Percentiles rank a stretch among this genome's conserved stretches.
Evolutionary conservation across 768 basidiomycete species (phyloP).

Genomic region (Cyathus striatus): DNA sequence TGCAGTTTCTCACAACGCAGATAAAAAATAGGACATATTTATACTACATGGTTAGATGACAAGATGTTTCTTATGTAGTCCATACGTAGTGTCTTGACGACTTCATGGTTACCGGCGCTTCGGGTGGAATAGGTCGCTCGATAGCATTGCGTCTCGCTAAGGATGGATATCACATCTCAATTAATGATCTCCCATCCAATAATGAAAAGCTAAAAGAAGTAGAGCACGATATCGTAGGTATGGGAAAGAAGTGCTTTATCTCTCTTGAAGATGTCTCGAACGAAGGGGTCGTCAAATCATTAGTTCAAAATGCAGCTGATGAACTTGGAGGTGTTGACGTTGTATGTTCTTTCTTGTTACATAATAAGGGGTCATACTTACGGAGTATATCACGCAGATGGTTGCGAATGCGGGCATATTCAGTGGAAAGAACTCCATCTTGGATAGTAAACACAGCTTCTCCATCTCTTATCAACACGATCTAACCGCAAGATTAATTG

Average conservation of each 20-base stretch:
- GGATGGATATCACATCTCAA: slow-evolving; percentile 41
- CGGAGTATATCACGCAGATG: slow-evolving; percentile 24
- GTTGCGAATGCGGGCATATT: slow-evolving; percentile 40
- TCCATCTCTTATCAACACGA: not conserved
- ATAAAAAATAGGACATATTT: too few species aligned
- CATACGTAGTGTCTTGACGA: too few species aligned
- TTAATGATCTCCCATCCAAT: slow-evolving; percentile 35
- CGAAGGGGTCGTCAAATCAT: slow-evolving; percentile 34
- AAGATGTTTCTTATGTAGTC: too few species aligned
- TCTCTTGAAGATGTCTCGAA: slow-evolving; percentile 31
- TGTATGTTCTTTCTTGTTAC: slow-evolving; percentile 20
- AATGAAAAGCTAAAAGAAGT: slow-evolving; percentile 19
- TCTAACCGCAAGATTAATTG: not conserved
- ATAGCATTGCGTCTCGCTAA: slow-evolving; percentile 40
- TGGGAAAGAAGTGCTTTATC: slow-evolving; percentile 15
- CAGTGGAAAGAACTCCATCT: slow-evolving; percentile 7
- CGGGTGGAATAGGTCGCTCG: slow-evolving; percentile 43
- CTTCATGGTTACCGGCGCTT: slow-evolving; percentile 30
- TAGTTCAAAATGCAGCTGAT: slow-evolving; percentile 26
- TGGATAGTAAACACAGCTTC: slow-evolving; percentile 11
- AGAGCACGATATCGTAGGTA: slow-evolving; percentile 18
- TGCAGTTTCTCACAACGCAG: too few species aligned
- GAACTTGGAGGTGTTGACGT: slow-evolving; percentile 42
- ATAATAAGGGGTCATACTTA: not conserved
- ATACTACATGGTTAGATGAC: too few species aligned